Percentiles rank a stretch among this genome's conserved stretches.
Evolutionary conservation across 805 yeast species (phyloP).

Genomic region (Yarrowia keelungensis): DNA sequence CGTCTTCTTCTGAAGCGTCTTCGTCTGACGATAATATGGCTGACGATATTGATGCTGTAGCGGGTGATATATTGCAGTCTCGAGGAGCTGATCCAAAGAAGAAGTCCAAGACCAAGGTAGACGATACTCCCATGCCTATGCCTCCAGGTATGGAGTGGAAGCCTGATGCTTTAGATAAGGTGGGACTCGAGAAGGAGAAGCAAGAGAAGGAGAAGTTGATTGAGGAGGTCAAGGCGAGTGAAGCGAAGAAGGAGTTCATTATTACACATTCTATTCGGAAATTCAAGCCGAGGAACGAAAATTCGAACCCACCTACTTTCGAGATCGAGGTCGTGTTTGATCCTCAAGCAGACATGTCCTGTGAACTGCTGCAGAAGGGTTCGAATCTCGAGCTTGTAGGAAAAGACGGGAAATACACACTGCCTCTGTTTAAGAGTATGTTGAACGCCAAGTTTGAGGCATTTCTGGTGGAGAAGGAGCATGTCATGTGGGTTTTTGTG

Average conservation of each 20-base stretch:
- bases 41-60: conserved; percentile 21
- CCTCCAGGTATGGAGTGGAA: conserved; percentile 37
- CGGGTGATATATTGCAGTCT: conserved; percentile 11
- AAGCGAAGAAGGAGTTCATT: not conserved
- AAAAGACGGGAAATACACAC: not conserved
- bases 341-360: conserved; percentile 13
- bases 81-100: conserved; percentile 8
- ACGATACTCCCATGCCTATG: conserved; percentile 26
- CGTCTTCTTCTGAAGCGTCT: conserved; percentile 1
- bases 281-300: conserved; percentile 11
- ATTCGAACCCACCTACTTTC: conserved; percentile 2
- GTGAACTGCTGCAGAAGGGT: conserved; percentile 29
- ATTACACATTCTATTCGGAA: conserved; percentile 32
- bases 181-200: conserved; percentile 4
- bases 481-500: conserved; percentile 16
- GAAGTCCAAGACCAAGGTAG: conserved; percentile 2
- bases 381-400: conserved; percentile 6
- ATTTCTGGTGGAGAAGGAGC: conserved; percentile 40
- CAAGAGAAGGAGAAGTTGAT: conserved; percentile 10
- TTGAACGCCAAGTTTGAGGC: conserved; percentile 32
- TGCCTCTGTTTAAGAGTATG: conserved; percentile 24
- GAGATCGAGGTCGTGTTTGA: conserved; percentile 27
- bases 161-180: conserved; percentile 33
- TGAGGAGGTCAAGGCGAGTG: conserved; percentile 47
- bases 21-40: conserved; percentile 24